phyloP scores from a whole-genome alignment of 768 basidiomycete species.

The Pisolithus orientalis region DNA sequence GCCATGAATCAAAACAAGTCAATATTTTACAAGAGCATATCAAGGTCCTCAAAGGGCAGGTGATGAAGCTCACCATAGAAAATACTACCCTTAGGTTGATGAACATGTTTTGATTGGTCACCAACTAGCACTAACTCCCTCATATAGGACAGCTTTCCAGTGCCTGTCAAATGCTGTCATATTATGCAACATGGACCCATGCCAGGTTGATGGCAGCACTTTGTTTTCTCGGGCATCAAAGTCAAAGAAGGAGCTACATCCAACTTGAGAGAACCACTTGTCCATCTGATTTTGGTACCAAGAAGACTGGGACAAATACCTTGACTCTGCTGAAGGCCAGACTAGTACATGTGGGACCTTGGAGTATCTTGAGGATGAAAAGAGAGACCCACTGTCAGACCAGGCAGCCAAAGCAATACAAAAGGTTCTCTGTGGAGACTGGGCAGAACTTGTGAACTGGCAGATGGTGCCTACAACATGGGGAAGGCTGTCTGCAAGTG shows the following conservation, averaged over 20 bases:
- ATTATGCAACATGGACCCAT: background rate
- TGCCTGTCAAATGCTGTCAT: background rate
- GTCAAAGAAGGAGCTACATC: background rate
- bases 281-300: background rate
- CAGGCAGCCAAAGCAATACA: background rate
- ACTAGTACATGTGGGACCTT: background rate
- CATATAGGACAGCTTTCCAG: background rate
- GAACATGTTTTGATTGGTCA: background rate
- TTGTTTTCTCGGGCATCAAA: background rate
- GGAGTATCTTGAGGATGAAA: background rate
- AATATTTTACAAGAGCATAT: background rate
- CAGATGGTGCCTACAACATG: background rate
- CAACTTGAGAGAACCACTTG: background rate
- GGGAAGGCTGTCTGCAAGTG: background rate
- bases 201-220: background rate
- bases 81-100: background rate
- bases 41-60: background rate
- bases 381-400: background rate
- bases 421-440: background rate
- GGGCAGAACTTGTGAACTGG: background rate
- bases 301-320: background rate
- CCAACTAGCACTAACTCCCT: background rate
- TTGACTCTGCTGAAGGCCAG: background rate
- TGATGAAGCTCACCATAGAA: background rate
- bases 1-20: background rate